These are phyloP conservation scores for Penicillium manginii DNA, from an alignment of 495 filamentous ascomycete genomes.

Conservation along the genomic window DNA sequence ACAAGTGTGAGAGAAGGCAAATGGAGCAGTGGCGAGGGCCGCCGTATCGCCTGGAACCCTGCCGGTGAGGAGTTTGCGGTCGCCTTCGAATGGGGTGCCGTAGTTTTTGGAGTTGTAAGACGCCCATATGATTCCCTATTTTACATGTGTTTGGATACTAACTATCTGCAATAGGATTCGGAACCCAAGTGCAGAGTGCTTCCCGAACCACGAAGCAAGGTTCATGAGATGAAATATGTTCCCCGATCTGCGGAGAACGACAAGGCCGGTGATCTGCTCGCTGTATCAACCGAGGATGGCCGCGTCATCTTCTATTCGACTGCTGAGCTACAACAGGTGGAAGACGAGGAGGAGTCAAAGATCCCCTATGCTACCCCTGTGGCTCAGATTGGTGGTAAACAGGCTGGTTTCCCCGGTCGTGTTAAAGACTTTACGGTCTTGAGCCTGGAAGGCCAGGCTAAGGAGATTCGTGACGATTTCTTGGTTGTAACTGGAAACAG, in stretches of 20 bases:
- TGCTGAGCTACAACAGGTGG: constrained; percentile 35
- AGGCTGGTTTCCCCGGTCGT: constrained; percentile 64
- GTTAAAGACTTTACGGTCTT: constrained; percentile 88
- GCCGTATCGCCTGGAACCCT: constrained; percentile 78
- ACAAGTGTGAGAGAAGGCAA: constrained; percentile 73
- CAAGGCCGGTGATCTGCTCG: constrained; percentile 58
- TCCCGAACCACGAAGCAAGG: constrained; percentile 71
- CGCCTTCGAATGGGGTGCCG: constrained; percentile 81
- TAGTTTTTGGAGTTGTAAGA: constrained; percentile 80
- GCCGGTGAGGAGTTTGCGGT: constrained; percentile 82
- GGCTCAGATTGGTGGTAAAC: constrained; percentile 78
- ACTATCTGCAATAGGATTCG: constrained; percentile 59
- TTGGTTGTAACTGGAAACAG: constrained; percentile 78
- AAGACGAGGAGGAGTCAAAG: constrained; percentile 37
- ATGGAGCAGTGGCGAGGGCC: constrained; percentile 80
- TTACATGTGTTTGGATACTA: constrained; percentile 13
- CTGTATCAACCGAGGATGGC: constrained; percentile 91
- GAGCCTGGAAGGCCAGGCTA: constrained; percentile 40
- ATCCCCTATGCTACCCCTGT: constrained; percentile 60
- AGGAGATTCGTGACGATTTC: constrained; percentile 40
- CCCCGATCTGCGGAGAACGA: constrained; percentile 44
- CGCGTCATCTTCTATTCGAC: constrained; percentile 84
- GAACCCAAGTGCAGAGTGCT: constrained; percentile 72
- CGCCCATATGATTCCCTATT: constrained; percentile 4
- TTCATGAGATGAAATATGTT: constrained; percentile 81